Conservation (phyloP, 1,139 yeast genomes). For the Protomyces gravidus region DNA sequence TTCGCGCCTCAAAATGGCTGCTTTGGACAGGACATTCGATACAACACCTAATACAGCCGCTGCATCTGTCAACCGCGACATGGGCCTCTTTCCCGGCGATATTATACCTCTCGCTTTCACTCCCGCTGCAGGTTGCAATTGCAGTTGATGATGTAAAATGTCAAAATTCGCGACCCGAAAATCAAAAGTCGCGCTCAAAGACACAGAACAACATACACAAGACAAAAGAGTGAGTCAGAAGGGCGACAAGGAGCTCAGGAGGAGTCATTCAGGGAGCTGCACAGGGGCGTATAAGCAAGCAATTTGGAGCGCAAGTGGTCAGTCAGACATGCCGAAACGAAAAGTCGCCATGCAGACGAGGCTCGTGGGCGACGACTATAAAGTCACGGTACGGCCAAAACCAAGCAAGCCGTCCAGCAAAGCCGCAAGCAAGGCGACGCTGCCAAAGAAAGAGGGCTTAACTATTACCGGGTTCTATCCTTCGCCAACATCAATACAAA, state of each 20-base stretch:
- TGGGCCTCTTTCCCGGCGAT: too few species aligned
- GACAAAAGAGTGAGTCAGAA: too few species aligned
- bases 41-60: conserved; percentile 10
- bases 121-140: too few species aligned
- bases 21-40: conserved; percentile 5
- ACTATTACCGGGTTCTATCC: background rate
- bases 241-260: too few species aligned
- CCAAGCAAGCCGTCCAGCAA: background rate
- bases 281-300: too few species aligned
- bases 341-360: background rate
- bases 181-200: too few species aligned
- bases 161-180: too few species aligned
- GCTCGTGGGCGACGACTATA: background rate
- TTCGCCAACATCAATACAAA: background rate
- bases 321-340: background rate
- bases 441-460: background rate
- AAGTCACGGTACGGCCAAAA: background rate
- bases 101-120: too few species aligned
- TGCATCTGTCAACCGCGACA: conserved; percentile 19
- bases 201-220: too few species aligned
- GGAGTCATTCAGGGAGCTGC: too few species aligned
- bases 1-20: background rate
- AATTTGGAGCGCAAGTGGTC: too few species aligned
- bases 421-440: background rate
- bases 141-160: too few species aligned